These are phyloP conservation scores for Meira nashicola DNA, from an alignment of 1,284 basidiomycete genomes.

Conservation along the genomic window DNA sequence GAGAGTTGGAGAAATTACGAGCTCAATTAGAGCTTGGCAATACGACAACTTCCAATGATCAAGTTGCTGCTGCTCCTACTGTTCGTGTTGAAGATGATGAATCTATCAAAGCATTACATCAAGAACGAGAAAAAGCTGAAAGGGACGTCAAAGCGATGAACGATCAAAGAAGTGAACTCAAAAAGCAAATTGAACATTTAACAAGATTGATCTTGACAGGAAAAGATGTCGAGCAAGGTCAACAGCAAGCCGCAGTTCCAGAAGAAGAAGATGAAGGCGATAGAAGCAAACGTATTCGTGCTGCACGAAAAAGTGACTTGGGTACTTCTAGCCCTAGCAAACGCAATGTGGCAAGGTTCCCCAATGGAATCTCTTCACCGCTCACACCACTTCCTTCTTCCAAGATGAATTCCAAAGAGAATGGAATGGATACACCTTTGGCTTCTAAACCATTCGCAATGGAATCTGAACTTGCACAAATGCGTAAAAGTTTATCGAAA, in stretches of 20 bases:
- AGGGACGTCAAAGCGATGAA: constrained; percentile 31
- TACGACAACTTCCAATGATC: not conserved
- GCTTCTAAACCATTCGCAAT: constrained; percentile 30
- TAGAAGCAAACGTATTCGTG: not conserved
- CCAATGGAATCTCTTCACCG: not conserved
- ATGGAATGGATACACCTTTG: not conserved
- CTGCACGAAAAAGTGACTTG: constrained; percentile 11
- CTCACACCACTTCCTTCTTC: not conserved
- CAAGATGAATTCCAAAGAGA: not conserved
- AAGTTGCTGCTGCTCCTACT: not conserved
- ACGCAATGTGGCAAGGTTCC: not conserved
- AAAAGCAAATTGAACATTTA: constrained; percentile 45
- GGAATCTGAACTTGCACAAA: constrained; percentile 34
- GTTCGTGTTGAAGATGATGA: not conserved
- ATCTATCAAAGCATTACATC: constrained; percentile 8
- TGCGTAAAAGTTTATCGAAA: constrained; percentile 24
- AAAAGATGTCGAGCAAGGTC: constrained; percentile 29
- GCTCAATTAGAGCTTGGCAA: constrained; percentile 19
- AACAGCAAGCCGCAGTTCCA: not conserved
- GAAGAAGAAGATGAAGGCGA: not conserved
- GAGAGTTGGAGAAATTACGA: constrained; percentile 42
- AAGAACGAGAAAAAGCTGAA: constrained; percentile 11
- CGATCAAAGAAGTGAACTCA: constrained; percentile 31
- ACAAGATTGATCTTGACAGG: constrained; percentile 44
- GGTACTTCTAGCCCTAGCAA: constrained; percentile 13